Evolutionary conservation across 176 grass and related monocot species (phyloP).

Genomic region (Ampelocalamus luodianensis): DNA sequence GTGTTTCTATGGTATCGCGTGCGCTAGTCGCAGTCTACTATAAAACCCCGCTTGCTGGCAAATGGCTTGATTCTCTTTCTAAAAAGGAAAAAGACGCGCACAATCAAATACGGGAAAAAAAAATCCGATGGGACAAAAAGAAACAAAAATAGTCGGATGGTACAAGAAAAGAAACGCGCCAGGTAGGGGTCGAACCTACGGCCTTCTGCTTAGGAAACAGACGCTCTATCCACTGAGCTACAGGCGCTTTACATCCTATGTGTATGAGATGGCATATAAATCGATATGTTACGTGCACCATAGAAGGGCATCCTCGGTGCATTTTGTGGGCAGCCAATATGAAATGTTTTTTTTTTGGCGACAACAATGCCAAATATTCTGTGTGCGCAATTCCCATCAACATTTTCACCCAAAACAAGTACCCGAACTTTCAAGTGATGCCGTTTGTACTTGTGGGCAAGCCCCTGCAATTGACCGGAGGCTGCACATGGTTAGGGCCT

Average conservation of each 20-base stretch:
- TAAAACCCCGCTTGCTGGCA: too few species aligned
- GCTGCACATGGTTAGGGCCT: not conserved
- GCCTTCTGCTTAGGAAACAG: slow-evolving; percentile 93
- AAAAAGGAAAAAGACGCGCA: too few species aligned
- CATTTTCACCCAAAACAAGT: not conserved
- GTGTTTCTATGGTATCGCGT: too few species aligned
- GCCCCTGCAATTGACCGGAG: too few species aligned
- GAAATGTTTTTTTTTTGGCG: too few species aligned
- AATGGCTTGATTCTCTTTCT: too few species aligned
- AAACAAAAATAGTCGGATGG: too few species aligned
- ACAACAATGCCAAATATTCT: too few species aligned
- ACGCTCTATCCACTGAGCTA: slow-evolving; percentile 99
- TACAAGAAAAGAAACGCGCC: slow-evolving; percentile 12
- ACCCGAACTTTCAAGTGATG: not conserved
- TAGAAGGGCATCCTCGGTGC: not conserved
- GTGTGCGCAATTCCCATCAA: not conserved
- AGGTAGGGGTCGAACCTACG: slow-evolving; percentile 90
- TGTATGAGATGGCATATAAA: accelerated
- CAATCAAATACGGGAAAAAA: not conserved
- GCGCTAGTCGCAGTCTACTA: too few species aligned
- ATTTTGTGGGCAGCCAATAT: not conserved
- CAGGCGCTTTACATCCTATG: slow-evolving; percentile 14
- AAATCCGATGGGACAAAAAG: not conserved
- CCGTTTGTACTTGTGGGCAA: not conserved
- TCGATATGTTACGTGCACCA: accelerated